These are phyloP conservation scores for Barnettozyma wickerhamii DNA, from an alignment of 805 yeast species.

Conservation along the genomic window DNA sequence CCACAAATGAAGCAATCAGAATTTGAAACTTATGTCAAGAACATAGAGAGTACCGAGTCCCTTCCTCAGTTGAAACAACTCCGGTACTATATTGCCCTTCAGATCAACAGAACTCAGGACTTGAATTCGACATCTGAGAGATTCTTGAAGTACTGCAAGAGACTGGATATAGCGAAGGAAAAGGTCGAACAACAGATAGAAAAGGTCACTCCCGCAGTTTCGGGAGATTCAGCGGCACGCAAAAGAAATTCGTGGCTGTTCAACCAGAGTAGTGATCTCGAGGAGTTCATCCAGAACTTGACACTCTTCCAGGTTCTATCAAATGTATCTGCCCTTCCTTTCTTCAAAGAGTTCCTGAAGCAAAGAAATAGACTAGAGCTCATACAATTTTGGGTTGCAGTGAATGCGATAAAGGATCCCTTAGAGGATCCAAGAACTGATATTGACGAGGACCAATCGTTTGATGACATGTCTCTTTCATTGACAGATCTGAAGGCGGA, in stretches of 20 bases:
- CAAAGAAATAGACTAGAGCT: conserved; percentile 39
- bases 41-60: conserved; percentile 30
- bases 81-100: conserved; percentile 43
- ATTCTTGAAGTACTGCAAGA: conserved; percentile 24
- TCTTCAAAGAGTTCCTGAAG: conserved; percentile 54
- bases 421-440: conserved; percentile 42
- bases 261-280: conserved; percentile 16
- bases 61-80: conserved; percentile 44
- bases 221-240: background rate
- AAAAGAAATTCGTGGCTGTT: conserved; percentile 10
- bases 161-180: conserved; percentile 29
- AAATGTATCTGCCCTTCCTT: conserved; percentile 43
- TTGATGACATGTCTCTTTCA: conserved; percentile 1
- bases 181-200: conserved; percentile 28
- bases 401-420: conserved; percentile 70
- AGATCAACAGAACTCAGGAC: conserved; percentile 36
- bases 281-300: conserved; percentile 23
- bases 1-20: conserved; percentile 36
- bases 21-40: conserved; percentile 37
- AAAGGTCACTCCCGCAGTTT: conserved; percentile 20
- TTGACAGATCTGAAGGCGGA: conserved; percentile 21
- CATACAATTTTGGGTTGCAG: conserved; percentile 61
- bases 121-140: conserved; percentile 28
- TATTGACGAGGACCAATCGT: conserved; percentile 21
- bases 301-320: conserved; percentile 41